Percentiles rank a stretch among this genome's conserved stretches.
Conservation (phyloP, 805 yeast genomes). For the Blastobotrys mokoenaii region DNA sequence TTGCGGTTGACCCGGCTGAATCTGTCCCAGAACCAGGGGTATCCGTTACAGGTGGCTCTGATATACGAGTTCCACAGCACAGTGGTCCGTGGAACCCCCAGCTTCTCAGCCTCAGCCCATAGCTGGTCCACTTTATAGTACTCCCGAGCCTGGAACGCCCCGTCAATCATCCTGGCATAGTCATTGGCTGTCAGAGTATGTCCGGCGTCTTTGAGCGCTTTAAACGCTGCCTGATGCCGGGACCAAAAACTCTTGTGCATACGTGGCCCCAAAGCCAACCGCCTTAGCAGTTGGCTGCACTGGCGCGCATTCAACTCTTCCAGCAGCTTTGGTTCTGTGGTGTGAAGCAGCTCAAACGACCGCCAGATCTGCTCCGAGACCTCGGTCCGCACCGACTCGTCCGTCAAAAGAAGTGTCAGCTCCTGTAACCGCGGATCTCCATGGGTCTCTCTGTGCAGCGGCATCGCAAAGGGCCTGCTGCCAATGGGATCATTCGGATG, state of each 20-base stretch:
- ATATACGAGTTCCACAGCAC: slow-evolving; percentile 30
- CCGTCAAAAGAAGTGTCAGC: too few species aligned
- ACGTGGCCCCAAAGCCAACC: slow-evolving; percentile 3
- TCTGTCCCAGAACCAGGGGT: slow-evolving; percentile 23
- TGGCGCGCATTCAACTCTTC: slow-evolving; percentile 4
- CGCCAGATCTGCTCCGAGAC: slow-evolving; percentile 11
- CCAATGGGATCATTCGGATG: too few species aligned
- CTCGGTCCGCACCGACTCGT: slow-evolving; percentile 2
- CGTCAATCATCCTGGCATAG: slow-evolving; percentile 21
- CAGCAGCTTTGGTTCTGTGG: slow-evolving; percentile 8
- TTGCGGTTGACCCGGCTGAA: slow-evolving; percentile 4
- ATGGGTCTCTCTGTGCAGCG: too few species aligned
- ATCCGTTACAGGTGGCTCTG: slow-evolving; percentile 23
- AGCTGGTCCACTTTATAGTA: slow-evolving; percentile 15
- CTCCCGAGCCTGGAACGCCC: slow-evolving; percentile 22
- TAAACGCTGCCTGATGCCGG: slow-evolving; percentile 11
- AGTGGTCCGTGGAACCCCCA: slow-evolving; percentile 16
- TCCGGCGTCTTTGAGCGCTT: slow-evolving; percentile 14
- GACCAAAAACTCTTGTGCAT: not conserved
- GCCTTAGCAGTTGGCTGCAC: slow-evolving; percentile 3
- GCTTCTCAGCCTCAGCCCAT: slow-evolving; percentile 22
- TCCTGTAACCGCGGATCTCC: too few species aligned
- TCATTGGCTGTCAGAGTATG: slow-evolving; percentile 16
- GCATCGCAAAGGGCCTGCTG: too few species aligned
- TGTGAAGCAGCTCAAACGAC: slow-evolving; percentile 7